phyloP scores from a whole-genome alignment of 805 yeast genomes.

The Jamesozyma jinghongensis region DNA sequence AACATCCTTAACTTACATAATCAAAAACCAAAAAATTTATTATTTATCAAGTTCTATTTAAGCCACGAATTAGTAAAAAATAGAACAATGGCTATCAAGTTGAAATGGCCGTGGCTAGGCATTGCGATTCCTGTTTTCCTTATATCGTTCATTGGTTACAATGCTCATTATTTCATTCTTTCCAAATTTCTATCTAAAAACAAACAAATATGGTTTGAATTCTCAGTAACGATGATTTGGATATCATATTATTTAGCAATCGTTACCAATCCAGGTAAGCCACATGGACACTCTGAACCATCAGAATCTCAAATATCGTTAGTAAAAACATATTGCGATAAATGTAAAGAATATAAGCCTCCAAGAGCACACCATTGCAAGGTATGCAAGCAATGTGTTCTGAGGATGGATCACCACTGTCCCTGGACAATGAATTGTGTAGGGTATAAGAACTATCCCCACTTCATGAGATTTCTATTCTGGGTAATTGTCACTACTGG shows the following conservation, averaged over 20 bases:
- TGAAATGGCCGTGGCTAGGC: slow-evolving; percentile 45
- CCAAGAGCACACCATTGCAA: slow-evolving; percentile 83
- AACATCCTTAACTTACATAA: too few species aligned
- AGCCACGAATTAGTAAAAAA: too few species aligned
- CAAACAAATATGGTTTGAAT: slow-evolving; percentile 41
- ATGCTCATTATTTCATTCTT: slow-evolving; percentile 51
- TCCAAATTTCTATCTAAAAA: slow-evolving; percentile 32
- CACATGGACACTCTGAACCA: slow-evolving; percentile 19
- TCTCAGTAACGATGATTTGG: slow-evolving; percentile 53
- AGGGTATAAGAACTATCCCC: slow-evolving; percentile 69
- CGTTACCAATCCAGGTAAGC: slow-evolving; percentile 54
- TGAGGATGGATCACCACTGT: slow-evolving; percentile 88
- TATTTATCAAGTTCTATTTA: too few species aligned
- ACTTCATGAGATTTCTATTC: slow-evolving; percentile 63
- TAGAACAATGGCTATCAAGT: slow-evolving; percentile 31
- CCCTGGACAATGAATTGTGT: slow-evolving; percentile 94
- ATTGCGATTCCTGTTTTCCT: slow-evolving; percentile 52
- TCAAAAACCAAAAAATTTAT: not conserved
- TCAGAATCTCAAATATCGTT: slow-evolving; percentile 33
- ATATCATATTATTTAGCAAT: slow-evolving; percentile 67
- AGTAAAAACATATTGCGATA: slow-evolving; percentile 56
- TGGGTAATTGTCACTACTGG: slow-evolving; percentile 53
- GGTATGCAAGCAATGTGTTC: slow-evolving; percentile 60
- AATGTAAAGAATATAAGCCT: slow-evolving; percentile 68
- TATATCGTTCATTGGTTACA: slow-evolving; percentile 52